These are phyloP conservation scores for Phytophthora hibernalis DNA, from an alignment of 352 stramenopile species.

Conservation along the genomic window DNA sequence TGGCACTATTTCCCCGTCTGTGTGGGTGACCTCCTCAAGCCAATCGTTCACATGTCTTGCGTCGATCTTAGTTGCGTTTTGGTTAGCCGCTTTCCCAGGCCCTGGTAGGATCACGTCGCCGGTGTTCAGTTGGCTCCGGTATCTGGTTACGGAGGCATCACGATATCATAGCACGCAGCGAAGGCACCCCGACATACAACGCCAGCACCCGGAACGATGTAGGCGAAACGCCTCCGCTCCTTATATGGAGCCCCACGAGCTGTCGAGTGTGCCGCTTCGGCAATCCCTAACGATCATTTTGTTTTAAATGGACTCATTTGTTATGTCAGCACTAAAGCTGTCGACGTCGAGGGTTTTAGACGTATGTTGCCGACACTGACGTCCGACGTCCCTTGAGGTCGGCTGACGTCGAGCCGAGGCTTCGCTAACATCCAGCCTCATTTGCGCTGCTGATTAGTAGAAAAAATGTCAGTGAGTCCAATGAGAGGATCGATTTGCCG, in stretches of 20 bases:
- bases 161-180: neutral
- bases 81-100: neutral
- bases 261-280: neutral
- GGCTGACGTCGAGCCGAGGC: too few species aligned
- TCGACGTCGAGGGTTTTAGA: too few species aligned
- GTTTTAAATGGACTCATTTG: too few species aligned
- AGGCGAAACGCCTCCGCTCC: neutral
- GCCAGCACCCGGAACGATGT: neutral
- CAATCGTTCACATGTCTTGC: neutral
- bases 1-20: neutral
- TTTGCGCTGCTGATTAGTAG: too few species aligned
- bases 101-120: neutral
- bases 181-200: neutral
- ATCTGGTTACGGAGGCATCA: neutral
- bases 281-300: too few species aligned
- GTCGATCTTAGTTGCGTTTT: slow-evolving; percentile 1
- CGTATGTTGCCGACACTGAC: too few species aligned
- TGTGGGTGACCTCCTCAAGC: neutral
- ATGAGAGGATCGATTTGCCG: too few species aligned
- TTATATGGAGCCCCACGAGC: neutral
- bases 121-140: neutral
- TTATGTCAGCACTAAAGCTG: too few species aligned
- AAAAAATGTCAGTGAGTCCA: too few species aligned
- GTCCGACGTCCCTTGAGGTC: too few species aligned
- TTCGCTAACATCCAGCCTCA: too few species aligned